Evolutionary conservation across 345 rosid species (phyloP).

Genomic region (Camelina laxa): DNA sequence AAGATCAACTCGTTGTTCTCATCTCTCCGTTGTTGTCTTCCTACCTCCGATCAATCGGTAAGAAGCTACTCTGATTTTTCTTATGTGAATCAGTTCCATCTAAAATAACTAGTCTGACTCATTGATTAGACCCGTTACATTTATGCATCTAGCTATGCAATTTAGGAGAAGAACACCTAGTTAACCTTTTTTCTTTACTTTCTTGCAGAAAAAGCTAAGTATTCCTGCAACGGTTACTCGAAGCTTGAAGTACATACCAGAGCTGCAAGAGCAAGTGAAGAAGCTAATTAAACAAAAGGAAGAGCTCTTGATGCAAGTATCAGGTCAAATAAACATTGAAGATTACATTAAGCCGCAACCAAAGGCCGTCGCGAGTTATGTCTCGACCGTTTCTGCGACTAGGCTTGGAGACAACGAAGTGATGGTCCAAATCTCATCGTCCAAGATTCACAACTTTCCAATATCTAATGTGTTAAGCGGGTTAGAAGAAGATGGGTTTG

Average conservation of each 20-base stretch:
- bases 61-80: neutral
- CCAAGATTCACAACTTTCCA: slow-evolving; percentile 41
- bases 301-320: slow-evolving; percentile 47
- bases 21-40: slow-evolving; percentile 70
- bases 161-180: slow-evolving; percentile 5
- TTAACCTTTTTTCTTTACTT: slow-evolving; percentile 1
- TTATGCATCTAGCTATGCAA: neutral
- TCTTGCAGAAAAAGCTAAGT: slow-evolving; percentile 59
- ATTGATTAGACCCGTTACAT: neutral
- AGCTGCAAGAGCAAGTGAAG: slow-evolving; percentile 55
- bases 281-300: slow-evolving; percentile 47
- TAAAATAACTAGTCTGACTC: neutral
- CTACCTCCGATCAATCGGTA: slow-evolving; percentile 56
- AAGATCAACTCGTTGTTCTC: slow-evolving; percentile 63
- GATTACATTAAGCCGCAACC: slow-evolving; percentile 31
- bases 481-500: slow-evolving; percentile 56
- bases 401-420: slow-evolving; percentile 55
- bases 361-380: slow-evolving; percentile 29
- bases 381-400: slow-evolving; percentile 48
- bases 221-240: slow-evolving; percentile 56
- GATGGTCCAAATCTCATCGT: slow-evolving; percentile 53
- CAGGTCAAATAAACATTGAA: slow-evolving; percentile 39
- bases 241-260: slow-evolving; percentile 61
- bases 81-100: neutral
- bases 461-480: slow-evolving; percentile 50